phyloP scores from a whole-genome alignment of 345 rosid species.

The Citrus inodora region DNA sequence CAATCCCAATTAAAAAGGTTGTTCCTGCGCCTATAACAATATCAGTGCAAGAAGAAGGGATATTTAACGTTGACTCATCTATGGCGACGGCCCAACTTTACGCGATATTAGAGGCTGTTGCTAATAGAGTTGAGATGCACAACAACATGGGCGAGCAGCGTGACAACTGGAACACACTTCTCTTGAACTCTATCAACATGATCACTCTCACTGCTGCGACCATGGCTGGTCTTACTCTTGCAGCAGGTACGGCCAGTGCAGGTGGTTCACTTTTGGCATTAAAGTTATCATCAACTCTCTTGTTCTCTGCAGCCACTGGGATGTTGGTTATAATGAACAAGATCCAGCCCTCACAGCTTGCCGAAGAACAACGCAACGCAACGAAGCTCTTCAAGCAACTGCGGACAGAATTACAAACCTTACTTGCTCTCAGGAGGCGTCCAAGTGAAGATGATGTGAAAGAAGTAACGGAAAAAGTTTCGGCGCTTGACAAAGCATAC shows the following conservation, averaged over 20 bases:
- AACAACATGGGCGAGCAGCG: constrained; percentile 60
- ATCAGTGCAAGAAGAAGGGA: not conserved
- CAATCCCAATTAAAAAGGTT: constrained; percentile 2
- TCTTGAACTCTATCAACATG: constrained; percentile 65
- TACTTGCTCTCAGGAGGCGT: constrained; percentile 5
- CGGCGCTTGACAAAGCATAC: constrained; percentile 29
- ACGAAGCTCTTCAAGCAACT: constrained; percentile 43
- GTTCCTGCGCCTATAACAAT: too few species aligned
- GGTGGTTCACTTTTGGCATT: constrained; percentile 34
- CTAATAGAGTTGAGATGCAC: constrained; percentile 74
- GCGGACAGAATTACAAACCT: constrained; percentile 19
- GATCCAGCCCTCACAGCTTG: constrained; percentile 59
- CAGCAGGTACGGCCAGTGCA: not conserved
- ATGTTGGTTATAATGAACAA: constrained; percentile 46
- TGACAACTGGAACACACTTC: constrained; percentile 59
- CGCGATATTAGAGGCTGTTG: constrained; percentile 49
- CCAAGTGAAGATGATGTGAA: constrained; percentile 14
- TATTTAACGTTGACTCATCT: not conserved
- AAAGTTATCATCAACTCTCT: constrained; percentile 41
- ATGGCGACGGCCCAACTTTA: constrained; percentile 34
- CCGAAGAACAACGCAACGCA: constrained; percentile 56
- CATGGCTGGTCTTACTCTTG: constrained; percentile 39
- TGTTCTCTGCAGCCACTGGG: constrained; percentile 43
- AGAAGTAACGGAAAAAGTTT: constrained; percentile 15
- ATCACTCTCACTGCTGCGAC: constrained; percentile 58